Conservation (phyloP, 2,329 filamentous ascomycete genomes). For the Diaporthe vexans region DNA sequence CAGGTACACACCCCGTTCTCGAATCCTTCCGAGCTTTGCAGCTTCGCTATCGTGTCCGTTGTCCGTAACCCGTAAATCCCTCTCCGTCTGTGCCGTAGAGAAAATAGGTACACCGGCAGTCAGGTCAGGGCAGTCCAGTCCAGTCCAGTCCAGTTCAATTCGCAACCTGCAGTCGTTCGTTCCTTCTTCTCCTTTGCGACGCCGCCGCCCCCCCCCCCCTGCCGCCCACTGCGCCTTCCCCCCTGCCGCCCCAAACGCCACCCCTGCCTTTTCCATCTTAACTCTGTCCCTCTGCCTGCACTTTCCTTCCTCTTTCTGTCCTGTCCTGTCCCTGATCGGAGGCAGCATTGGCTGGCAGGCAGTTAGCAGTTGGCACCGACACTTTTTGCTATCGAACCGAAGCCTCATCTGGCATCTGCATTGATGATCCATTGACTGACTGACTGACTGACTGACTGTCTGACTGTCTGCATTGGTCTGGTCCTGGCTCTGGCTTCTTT, state of each 20-base stretch:
- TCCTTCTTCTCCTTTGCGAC: not conserved
- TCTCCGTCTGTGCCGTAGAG: not conserved
- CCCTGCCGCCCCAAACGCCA: slow-evolving; percentile 11
- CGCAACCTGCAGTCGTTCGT: no score
- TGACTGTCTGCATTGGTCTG: not conserved
- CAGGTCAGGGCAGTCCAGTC: no score
- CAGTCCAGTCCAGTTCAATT: no score
- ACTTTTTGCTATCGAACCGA: not conserved
- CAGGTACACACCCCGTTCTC: no score
- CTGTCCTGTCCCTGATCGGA: slow-evolving; percentile 5
- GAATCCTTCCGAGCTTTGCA: not conserved
- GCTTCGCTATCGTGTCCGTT: not conserved
- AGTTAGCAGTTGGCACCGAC: not conserved
- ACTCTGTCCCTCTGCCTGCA: not conserved
- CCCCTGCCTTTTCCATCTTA: not conserved
- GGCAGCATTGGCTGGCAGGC: slow-evolving; percentile 3
- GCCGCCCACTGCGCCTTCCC: not conserved
- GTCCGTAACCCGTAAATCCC: not conserved
- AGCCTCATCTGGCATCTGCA: slow-evolving; percentile 5
- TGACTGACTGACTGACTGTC: not conserved
- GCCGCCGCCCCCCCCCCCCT: not conserved
- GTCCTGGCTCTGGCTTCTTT: not conserved
- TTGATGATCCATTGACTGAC: not conserved
- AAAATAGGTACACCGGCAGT: not conserved
- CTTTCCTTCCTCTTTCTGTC: slow-evolving; percentile 1